Evolutionary conservation across 2,329 filamentous ascomycete species (phyloP).

Genomic region (Ciborinia camelliae): DNA sequence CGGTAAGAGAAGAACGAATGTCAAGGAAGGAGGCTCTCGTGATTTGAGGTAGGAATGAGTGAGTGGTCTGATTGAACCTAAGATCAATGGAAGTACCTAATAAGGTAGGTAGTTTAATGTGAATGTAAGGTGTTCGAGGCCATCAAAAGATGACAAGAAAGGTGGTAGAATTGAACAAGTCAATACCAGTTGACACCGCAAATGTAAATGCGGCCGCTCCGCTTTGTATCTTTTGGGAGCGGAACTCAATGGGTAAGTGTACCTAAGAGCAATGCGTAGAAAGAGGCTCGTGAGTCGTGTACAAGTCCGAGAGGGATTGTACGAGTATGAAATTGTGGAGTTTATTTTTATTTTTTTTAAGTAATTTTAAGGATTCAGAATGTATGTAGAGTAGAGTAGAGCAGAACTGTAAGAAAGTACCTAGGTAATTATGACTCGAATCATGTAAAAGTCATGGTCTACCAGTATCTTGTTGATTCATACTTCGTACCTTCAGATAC

Average conservation of each 20-base stretch:
- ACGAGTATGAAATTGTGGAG: conserved; percentile 1
- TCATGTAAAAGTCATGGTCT: conserved; percentile 3
- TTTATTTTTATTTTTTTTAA: background rate
- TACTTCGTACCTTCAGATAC: too few species aligned
- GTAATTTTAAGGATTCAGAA: conserved; percentile 3
- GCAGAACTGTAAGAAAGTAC: background rate
- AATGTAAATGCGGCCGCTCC: conserved; percentile 2
- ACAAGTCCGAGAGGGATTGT: conserved; percentile 3
- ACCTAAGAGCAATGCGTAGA: background rate
- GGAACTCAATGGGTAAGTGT: background rate
- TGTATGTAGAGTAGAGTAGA: background rate
- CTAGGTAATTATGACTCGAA: conserved; percentile 7
- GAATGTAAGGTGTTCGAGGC: background rate
- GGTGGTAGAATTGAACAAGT: background rate
- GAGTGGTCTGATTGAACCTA: background rate
- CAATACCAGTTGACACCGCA: background rate
- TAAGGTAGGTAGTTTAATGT: background rate
- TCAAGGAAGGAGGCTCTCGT: background rate
- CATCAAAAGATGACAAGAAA: background rate
- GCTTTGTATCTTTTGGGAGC: background rate
- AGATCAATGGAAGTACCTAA: background rate
- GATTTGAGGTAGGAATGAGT: background rate
- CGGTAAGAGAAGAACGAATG: background rate
- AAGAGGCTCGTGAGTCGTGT: conserved; percentile 10
- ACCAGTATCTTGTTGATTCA: background rate